A percentile compares a stretch with the other conserved stretches of the same genome.
These are phyloP conservation scores for Solanum peruvianum DNA, from an alignment of 257 asterid species.

Conservation along the genomic window DNA sequence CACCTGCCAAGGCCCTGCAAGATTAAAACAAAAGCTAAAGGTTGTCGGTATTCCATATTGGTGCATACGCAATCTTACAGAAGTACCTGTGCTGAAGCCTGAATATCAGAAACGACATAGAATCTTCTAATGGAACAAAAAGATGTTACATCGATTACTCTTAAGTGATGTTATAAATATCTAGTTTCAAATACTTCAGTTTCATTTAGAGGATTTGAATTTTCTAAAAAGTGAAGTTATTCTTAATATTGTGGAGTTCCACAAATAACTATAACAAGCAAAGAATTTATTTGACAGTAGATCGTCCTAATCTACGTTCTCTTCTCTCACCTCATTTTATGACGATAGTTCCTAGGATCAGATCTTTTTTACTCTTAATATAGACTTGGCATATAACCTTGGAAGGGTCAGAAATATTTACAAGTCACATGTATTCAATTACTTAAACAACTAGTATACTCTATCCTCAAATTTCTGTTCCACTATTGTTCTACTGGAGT, in stretches of 20 bases:
- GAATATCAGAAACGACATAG: neutral
- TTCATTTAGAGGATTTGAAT: neutral
- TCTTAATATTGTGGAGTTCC: neutral
- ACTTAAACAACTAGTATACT: neutral
- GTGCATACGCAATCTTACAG: neutral
- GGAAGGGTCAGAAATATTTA: neutral
- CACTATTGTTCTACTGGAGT: neutral
- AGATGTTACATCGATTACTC: neutral
- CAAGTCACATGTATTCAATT: neutral
- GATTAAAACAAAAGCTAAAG: neutral
- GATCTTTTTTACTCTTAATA: neutral
- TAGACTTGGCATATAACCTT: neutral
- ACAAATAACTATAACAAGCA: neutral
- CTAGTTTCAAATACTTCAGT: neutral
- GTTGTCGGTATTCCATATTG: neutral
- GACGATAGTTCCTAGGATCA: neutral
- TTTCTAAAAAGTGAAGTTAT: neutral
- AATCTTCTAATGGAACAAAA: neutral
- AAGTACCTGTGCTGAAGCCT: neutral
- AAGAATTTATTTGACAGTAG: neutral
- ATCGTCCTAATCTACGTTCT: neutral
- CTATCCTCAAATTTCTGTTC: neutral
- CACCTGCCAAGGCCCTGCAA: conserved; percentile 97
- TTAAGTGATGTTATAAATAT: neutral
- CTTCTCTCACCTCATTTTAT: neutral